Percentiles rank a stretch among this genome's conserved stretches.
phyloP scores from a whole-genome alignment of 2,329 filamentous ascomycete genomes.

The Botrytis fragariae region DNA sequence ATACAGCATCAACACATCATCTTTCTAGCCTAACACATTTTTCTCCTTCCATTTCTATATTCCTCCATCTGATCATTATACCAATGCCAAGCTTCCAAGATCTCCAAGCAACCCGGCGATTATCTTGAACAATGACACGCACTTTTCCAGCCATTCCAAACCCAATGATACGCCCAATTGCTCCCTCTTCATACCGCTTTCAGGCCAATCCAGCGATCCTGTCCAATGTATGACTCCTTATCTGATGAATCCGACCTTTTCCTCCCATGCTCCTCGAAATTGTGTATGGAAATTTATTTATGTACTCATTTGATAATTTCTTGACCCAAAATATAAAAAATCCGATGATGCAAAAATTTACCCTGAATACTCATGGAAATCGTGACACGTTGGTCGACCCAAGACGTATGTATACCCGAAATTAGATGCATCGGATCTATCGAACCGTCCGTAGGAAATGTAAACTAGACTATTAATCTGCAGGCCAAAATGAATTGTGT shows the following conservation, averaged over 20 bases:
- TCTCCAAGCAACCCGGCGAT: background rate
- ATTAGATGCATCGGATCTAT: background rate
- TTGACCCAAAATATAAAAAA: background rate
- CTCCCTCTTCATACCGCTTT: background rate
- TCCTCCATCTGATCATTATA: background rate
- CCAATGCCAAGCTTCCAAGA: background rate
- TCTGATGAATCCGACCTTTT: background rate
- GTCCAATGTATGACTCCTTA: background rate
- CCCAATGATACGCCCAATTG: background rate
- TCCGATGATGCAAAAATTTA: background rate
- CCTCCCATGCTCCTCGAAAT: background rate
- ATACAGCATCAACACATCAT: background rate
- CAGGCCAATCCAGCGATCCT: background rate
- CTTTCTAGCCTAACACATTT: background rate
- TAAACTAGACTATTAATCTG: background rate
- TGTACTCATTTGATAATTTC: constrained; percentile 1
- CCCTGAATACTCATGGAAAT: background rate
- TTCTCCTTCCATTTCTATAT: background rate
- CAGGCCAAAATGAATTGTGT: background rate
- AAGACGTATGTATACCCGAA: background rate
- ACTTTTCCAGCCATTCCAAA: background rate
- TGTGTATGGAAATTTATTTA: background rate
- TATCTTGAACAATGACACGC: background rate
- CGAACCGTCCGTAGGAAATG: background rate
- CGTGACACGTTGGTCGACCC: background rate